phyloP scores from a whole-genome alignment of 2,329 filamentous ascomycete species.

The Aspergillus bombycis region DNA sequence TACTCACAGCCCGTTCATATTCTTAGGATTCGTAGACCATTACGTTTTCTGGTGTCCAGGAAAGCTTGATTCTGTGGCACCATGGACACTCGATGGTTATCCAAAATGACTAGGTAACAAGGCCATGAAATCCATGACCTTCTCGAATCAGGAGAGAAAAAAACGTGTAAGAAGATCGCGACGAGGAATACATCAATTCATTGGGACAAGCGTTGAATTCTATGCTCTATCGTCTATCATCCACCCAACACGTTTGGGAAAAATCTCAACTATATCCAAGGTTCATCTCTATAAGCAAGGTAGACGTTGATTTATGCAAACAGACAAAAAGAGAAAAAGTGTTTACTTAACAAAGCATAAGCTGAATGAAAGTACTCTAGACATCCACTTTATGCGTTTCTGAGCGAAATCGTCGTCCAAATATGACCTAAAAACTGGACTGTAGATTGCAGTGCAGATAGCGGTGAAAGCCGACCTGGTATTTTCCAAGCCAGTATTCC shows the following conservation, averaged over 20 bases:
- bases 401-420: slow-evolving; percentile 15
- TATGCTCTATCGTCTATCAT: background rate
- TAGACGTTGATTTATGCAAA: background rate
- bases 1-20: background rate
- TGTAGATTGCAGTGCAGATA: slow-evolving; percentile 19
- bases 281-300: background rate
- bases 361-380: background rate
- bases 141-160: background rate
- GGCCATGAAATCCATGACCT: background rate
- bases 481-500: slow-evolving; percentile 37
- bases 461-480: slow-evolving; percentile 26
- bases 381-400: background rate
- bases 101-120: too few relatives aligned
- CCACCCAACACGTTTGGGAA: background rate
- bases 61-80: background rate
- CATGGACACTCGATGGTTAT: too few relatives aligned
- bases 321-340: background rate
- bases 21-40: background rate
- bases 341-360: background rate
- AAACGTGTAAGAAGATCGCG: background rate
- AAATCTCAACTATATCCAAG: background rate
- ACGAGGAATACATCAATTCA: background rate
- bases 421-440: slow-evolving; percentile 19
- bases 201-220: background rate
- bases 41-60: too few relatives aligned